These are phyloP conservation scores for Stentor coeruleus DNA, from an alignment of 73 alveolate genomes.

Conservation along the genomic window DNA sequence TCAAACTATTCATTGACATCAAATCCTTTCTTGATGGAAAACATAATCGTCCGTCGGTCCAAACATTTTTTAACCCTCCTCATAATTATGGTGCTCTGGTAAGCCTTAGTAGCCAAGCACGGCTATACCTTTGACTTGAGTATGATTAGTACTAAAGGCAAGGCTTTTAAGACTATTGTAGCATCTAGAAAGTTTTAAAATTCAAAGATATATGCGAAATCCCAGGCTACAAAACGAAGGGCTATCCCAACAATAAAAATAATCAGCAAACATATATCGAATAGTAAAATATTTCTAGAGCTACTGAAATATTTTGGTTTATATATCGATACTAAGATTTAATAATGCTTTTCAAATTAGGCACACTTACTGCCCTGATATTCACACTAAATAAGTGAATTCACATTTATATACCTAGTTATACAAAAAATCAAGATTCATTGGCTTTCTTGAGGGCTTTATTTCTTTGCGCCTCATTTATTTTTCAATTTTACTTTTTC, in stretches of 20 bases:
- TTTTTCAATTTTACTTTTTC: no score
- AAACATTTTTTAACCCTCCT: conserved; percentile 53
- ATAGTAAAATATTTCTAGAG: conserved; percentile 30
- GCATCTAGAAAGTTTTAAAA: conserved; percentile 45
- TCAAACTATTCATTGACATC: no score
- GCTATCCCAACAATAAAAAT: conserved; percentile 50
- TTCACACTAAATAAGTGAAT: conserved; percentile 5
- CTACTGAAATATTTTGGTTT: not conserved
- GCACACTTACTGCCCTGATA: conserved; percentile 34
- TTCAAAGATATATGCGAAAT: conserved; percentile 38
- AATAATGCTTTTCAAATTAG: conserved; percentile 37
- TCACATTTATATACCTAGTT: conserved; percentile 27
- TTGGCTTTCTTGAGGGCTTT: no score
- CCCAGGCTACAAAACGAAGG: conserved; percentile 43
- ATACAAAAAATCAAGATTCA: no score
- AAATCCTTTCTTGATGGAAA: no score
- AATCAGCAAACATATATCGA: conserved; percentile 36
- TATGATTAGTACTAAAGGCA: conserved; percentile 32
- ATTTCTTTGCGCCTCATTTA: no score
- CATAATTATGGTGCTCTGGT: conserved; percentile 63
- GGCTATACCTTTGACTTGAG: conserved; percentile 40
- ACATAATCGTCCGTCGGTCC: no score
- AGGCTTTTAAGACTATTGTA: conserved; percentile 43
- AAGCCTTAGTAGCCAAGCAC: conserved; percentile 48
- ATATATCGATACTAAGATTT: conserved; percentile 3